These are phyloP conservation scores for Schizopora paradoxa DNA, from an alignment of 1,284 basidiomycete genomes.

Conservation along the genomic window DNA sequence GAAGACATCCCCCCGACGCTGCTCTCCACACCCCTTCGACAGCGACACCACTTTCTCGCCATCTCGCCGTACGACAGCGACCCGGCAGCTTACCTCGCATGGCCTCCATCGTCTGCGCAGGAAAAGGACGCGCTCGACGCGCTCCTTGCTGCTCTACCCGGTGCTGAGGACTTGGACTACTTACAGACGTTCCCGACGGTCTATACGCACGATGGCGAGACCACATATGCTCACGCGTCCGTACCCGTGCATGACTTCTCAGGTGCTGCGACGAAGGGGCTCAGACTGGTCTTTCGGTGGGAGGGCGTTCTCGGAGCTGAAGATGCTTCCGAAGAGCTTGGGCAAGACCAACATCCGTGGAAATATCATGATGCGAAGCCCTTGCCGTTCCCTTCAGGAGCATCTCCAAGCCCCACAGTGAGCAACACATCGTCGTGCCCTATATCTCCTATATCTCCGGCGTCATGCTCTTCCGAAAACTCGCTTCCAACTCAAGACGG, in stretches of 20 bases:
- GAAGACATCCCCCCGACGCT: slow-evolving; percentile 62
- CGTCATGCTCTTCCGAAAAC: too few species aligned
- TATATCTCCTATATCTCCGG: too few species aligned
- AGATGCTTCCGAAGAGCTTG: slow-evolving; percentile 9
- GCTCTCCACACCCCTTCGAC: slow-evolving; percentile 50
- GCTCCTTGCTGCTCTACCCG: slow-evolving; percentile 42
- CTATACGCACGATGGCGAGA: slow-evolving; percentile 57
- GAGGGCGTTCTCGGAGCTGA: too few species aligned
- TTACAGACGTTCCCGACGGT: slow-evolving; percentile 35
- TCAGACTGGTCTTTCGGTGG: slow-evolving; percentile 67
- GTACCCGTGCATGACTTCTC: slow-evolving; percentile 30
- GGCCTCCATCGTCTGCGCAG: slow-evolving; percentile 42
- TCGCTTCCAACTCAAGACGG: too few species aligned
- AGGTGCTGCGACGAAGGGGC: slow-evolving; percentile 28
- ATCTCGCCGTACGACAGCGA: slow-evolving; percentile 49
- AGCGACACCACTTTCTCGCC: slow-evolving; percentile 66
- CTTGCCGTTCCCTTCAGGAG: slow-evolving; percentile 67
- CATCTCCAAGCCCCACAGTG: slow-evolving; percentile 25
- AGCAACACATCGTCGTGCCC: slow-evolving; percentile 25
- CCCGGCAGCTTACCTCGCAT: slow-evolving; percentile 54
- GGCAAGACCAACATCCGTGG: slow-evolving; percentile 39
- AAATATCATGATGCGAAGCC: slow-evolving; percentile 61
- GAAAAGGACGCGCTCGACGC: slow-evolving; percentile 26
- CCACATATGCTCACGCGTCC: slow-evolving; percentile 56
- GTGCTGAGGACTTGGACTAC: slow-evolving; percentile 34